Evolutionary conservation across 139 green algal species (phyloP), one percentile per base, ranked within the genome.

Genomic region (Dunaliella primolecta): DNA sequence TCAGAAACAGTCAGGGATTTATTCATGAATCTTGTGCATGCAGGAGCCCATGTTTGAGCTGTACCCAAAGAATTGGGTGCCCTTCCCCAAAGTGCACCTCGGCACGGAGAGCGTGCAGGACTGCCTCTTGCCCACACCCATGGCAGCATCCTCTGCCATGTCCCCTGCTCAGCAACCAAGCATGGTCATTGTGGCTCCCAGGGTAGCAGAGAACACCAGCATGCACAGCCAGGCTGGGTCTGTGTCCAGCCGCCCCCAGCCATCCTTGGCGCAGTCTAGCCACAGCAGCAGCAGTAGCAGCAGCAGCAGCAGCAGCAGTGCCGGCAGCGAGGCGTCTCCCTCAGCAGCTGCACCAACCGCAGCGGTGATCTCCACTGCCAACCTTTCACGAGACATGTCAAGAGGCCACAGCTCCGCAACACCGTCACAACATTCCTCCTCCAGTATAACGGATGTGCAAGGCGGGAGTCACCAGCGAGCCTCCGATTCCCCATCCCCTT

Each of bases 1-100:
- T n/a, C n/a, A n/a, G n/a, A n/a, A n/a, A n/a, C n/a, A n/a, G n/a
- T n/a, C n/a, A n/a, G n/a, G n/a, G n/a, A n/a, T n/a, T n/a, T n/a
- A n/a, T n/a, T n/a, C n/a, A n/a, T n/a, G n/a, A n/a, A n/a, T n/a
- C n/a, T n/a, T n/a, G n/a, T n/a, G n/a, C n/a, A n/a, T 64, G 75
- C 75, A 38, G 30, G 92, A 95, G 88, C 82, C 85, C 0, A 80
- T 92, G 56, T 57, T 81, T 64, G 77, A 57, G 77, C 15, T 64
- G 7, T 25, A 15, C 7, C 46, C 46, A 7, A 29, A 32, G 75
- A 0, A 55, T 30, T 57, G 34, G 15, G 77, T 30, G 3, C 21
- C 21, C 29, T 32, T 27, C 75, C 75, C 75, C 1, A 2, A 11
- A 11, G n/a, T 80, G n/a, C 75, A 80, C 30, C 7, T 80, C n/a